Percentiles rank a stretch among this genome's conserved stretches.
phyloP scores from a whole-genome alignment of 768 basidiomycete species.

The Rhizopogon salebrosus region DNA sequence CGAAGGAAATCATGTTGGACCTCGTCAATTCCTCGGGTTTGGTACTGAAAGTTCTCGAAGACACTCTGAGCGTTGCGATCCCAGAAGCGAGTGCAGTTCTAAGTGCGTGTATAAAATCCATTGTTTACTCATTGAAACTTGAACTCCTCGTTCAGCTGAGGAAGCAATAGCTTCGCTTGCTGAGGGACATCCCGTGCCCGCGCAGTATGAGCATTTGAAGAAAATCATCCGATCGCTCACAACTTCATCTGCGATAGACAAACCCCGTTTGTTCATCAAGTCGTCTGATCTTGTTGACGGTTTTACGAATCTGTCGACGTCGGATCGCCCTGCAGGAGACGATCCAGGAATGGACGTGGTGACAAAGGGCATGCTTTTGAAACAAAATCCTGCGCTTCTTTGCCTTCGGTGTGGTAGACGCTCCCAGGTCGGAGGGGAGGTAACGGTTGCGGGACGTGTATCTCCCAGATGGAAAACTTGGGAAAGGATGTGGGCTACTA shows the following conservation, averaged over 20 bases:
- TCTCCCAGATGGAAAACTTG: constrained; percentile 53
- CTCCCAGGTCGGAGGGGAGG: constrained; percentile 39
- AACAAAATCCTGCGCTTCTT: constrained; percentile 30
- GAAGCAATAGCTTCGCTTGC: constrained; percentile 50
- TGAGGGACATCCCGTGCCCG: constrained; percentile 50
- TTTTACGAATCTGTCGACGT: constrained; percentile 36
- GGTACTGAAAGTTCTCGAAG: constrained; percentile 47
- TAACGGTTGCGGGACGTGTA: constrained; percentile 23
- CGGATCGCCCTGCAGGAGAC: constrained; percentile 32
- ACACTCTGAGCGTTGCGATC: constrained; percentile 37
- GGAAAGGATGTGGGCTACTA: constrained; percentile 54
- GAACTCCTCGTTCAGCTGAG: constrained; percentile 34
- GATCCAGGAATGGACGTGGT: constrained; percentile 51
- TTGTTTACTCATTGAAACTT: not conserved
- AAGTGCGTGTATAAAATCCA: constrained; percentile 10
- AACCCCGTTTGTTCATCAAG: constrained; percentile 67
- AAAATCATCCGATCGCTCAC: constrained; percentile 43
- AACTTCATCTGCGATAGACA: constrained; percentile 49
- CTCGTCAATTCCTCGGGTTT: constrained; percentile 61
- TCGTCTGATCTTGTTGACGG: constrained; percentile 67
- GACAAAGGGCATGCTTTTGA: constrained; percentile 50
- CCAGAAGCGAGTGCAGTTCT: constrained; percentile 16
- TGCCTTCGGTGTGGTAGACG: constrained; percentile 65
- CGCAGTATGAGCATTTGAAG: constrained; percentile 39
- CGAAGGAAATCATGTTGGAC: constrained; percentile 59